Base-by-base conservation (phyloP, 768 basidiomycete species). In the Psilocybe azurescens region DNA sequence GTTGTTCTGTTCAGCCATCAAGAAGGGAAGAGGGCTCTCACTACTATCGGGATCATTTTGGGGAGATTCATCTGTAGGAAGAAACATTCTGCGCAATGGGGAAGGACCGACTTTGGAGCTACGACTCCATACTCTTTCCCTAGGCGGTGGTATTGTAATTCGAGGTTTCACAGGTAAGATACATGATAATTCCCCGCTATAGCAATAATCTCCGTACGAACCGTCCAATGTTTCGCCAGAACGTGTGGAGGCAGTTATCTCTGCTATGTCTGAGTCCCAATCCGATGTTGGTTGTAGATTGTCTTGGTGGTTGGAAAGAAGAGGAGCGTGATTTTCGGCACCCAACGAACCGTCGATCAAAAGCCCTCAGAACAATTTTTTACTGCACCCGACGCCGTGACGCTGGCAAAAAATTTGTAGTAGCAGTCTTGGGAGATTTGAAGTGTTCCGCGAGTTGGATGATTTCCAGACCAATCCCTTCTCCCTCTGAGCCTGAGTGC, bases 31-130 rank as follows among this genome's bases (percentile, higher is more conserved):
- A 20, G 5, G 7, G 5, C 33, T 20, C 18, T 16, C 24, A 24
- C 24, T 32, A 18, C 29, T 46, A 13, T 44, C 10, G n/a, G 8
- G 3, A 46, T 32, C 53, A 16, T 58, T n/a, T 6, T 9, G 8
- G 33, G n/a, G 8, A 14, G 47, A n/a, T 20, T 44, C 18, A 3
- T 65, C 58, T 16, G 44, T 47, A 16, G 65, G 65, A 16, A 81
- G 70, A 29, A 78, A 78, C 78, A 81, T 79, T 52, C 72, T 71
- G 44, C 82, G 77, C 44, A 84, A 67, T 49, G 82, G 82, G 14
- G 83, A 83, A n/a, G 81, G 81, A 1, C 79, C 78, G 20, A 80
- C 60, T 8, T 74, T 67, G 13, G 81, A 80, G 64, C 78, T 82
- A 50, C 36, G 11, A 36, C 33, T 38, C n/a, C 36, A 32, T 3